phyloP scores from a whole-genome alignment of 2,329 filamentous ascomycete species.

The Colletotrichum tanaceti region DNA sequence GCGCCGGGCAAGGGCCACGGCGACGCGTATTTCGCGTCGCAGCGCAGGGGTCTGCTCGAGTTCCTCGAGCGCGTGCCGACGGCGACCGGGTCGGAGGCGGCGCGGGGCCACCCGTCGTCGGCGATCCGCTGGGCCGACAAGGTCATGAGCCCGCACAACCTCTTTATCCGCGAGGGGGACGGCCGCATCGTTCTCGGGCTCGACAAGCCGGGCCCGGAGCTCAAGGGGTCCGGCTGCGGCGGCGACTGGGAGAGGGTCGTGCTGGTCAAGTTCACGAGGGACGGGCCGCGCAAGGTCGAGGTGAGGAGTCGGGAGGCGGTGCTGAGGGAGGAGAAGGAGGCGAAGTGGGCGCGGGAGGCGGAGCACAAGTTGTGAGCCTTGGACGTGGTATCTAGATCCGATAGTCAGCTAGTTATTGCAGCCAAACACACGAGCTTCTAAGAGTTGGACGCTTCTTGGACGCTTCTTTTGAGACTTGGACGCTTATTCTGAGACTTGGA shows the following conservation, averaged over 20 bases:
- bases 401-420: not conserved
- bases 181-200: conserved; percentile 65
- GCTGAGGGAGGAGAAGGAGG: conserved; percentile 57
- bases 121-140: conserved; percentile 69
- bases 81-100: conserved; percentile 52
- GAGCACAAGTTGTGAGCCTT: conserved; percentile 22
- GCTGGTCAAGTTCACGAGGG: conserved; percentile 64
- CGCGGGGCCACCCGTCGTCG: conserved; percentile 55
- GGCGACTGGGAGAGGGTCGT: conserved; percentile 72
- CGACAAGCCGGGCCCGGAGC: conserved; percentile 68
- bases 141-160: conserved; percentile 66
- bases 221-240: conserved; percentile 58
- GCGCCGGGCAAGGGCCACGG: conserved; percentile 42
- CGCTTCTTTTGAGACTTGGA: no score
- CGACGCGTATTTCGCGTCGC: conserved; percentile 55
- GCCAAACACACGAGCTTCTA: not conserved
- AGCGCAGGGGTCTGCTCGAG: conserved; percentile 63
- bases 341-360: conserved; percentile 40
- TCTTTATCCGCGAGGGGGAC: conserved; percentile 59
- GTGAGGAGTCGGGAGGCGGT: conserved; percentile 63
- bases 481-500: no score
- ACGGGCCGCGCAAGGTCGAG: conserved; percentile 64
- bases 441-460: no score
- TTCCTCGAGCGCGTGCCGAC: conserved; percentile 63
- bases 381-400: no score